phyloP scores from a whole-genome alignment of 768 basidiomycete genomes.

The Clavulina sp. region DNA sequence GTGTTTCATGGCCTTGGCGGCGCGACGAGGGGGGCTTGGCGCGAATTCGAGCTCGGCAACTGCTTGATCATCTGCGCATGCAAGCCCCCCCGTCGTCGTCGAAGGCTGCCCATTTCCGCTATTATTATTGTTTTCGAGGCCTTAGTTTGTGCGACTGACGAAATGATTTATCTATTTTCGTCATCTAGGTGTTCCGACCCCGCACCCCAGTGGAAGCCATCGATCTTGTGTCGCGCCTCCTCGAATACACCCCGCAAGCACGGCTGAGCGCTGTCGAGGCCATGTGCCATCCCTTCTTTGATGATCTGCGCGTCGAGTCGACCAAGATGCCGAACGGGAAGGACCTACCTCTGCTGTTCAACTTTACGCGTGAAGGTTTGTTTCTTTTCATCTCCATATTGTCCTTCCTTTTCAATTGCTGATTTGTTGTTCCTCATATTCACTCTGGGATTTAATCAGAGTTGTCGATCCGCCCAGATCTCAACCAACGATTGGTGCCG shows the following conservation, averaged over 20 bases:
- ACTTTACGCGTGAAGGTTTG: slow-evolving; percentile 92
- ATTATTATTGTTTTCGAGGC: too few relatives aligned
- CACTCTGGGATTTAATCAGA: slow-evolving; percentile 41
- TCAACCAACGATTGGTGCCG: slow-evolving; percentile 84
- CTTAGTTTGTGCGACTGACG: too few relatives aligned
- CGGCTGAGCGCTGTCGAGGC: slow-evolving; percentile 80
- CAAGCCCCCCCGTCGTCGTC: too few relatives aligned
- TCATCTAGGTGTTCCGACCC: slow-evolving; percentile 78
- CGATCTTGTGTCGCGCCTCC: slow-evolving; percentile 80
- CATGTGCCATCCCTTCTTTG: slow-evolving; percentile 93
- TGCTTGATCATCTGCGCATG: too few relatives aligned
- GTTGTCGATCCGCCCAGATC: slow-evolving; percentile 87
- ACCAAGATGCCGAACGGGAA: slow-evolving; percentile 94
- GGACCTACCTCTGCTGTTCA: slow-evolving; percentile 84
- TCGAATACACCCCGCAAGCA: slow-evolving; percentile 95
- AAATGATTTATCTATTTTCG: too few relatives aligned
- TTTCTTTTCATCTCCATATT: slow-evolving; percentile 8
- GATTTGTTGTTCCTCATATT: neutral
- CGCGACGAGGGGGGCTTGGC: too few relatives aligned
- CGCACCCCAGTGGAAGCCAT: slow-evolving; percentile 94
- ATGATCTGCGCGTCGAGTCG: slow-evolving; percentile 80
- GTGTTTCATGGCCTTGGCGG: too few relatives aligned
- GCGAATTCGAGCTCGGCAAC: too few relatives aligned
- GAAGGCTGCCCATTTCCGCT: too few relatives aligned
- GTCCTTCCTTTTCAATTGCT: neutral